Evolutionary conservation across 371 early-diverging fungal species (phyloP), one percentile per base, ranked within the genome.

Genomic region (Rhizopus stolonifer): DNA sequence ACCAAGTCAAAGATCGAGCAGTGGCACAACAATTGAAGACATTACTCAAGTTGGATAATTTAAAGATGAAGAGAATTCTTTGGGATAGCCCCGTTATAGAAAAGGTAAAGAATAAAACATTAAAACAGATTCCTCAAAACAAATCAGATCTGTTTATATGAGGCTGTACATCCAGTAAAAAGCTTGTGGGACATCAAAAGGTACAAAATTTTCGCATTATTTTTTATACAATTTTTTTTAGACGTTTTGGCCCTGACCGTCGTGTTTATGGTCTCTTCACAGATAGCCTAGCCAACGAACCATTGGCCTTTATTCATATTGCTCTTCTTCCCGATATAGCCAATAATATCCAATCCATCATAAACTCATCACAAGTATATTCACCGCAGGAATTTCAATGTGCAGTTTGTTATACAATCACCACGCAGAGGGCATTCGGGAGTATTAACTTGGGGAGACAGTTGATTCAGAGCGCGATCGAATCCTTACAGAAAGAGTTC

Each of bases 401-500:
- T 43, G 94, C 92, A 9, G 83, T 92, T 1, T 94, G 93, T 59
- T 94, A 94, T 67, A 92, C 94, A 1, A 93, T 94, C 54, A 88
- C 89, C 18, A 87, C 92, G 14, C 92, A 91, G 58, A 74, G 70
- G 31, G 93, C 83, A 0, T 74, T 94, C 3, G 72, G 89, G 1
- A 92, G 93, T 4, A 88, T 94, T 24, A 89, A 94, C 48, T 58
- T 95, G 24, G 95, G 93, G 6, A 87, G 86, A 61, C 88, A 89
- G 56, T 65, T 95, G 54, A 91, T 95, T 64, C 93, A 93, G 62
- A 79, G 89, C 10, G 94, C 89, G 0, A 88, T 93, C 3, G 71
- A 78, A 14, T 84, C 86, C 29, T 69, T 94, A 18, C 80, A 87
- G 58, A 47, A 52, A 9, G 73, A 84, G 29, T 69, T 81, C 51